phyloP scores from a whole-genome alignment of 2,329 filamentous ascomycete species.

The Alternaria triticimaculans region DNA sequence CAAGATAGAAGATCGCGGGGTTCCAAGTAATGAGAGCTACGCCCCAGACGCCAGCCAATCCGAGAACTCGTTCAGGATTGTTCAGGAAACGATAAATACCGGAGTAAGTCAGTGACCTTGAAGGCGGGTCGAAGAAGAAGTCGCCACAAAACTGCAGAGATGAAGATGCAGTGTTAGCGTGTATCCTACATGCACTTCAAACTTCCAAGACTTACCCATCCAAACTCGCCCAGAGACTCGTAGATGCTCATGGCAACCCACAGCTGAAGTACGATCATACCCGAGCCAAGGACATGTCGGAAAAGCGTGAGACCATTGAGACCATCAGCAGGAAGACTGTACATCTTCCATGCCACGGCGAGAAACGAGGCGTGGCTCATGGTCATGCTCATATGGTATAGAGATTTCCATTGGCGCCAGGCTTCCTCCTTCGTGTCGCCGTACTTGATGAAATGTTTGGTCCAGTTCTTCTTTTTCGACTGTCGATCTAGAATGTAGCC shows the following conservation, averaged over 20 bases:
- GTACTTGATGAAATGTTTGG: constrained; percentile 95
- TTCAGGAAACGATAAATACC: constrained; percentile 98
- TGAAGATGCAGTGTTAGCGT: not conserved
- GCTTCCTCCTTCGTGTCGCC: constrained; percentile 90
- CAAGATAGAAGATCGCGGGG: constrained; percentile 82
- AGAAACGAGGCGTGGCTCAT: constrained; percentile 82
- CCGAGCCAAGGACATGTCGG: constrained; percentile 82
- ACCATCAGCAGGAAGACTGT: constrained; percentile 85
- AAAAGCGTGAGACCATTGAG: constrained; percentile 83
- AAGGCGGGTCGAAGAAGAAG: constrained; percentile 92
- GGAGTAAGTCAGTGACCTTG: constrained; percentile 84
- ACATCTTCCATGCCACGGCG: constrained; percentile 96
- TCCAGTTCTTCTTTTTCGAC: constrained; percentile 92
- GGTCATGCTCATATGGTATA: constrained; percentile 90
- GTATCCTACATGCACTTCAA: not conserved
- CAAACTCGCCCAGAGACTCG: constrained; percentile 94
- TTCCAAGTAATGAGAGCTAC: constrained; percentile 93
- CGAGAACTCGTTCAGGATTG: constrained; percentile 93
- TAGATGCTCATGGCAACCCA: constrained; percentile 96
- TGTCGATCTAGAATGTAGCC: constrained; percentile 85
- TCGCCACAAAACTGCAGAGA: constrained; percentile 78
- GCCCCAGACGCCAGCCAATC: constrained; percentile 94
- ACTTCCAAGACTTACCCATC: constrained; percentile 63
- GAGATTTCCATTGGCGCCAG: constrained; percentile 97
- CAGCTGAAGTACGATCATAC: constrained; percentile 82